Evolutionary conservation across 2,329 filamentous ascomycete species (phyloP).

Genomic region (Monilinia vaccinii-corymbosi): DNA sequence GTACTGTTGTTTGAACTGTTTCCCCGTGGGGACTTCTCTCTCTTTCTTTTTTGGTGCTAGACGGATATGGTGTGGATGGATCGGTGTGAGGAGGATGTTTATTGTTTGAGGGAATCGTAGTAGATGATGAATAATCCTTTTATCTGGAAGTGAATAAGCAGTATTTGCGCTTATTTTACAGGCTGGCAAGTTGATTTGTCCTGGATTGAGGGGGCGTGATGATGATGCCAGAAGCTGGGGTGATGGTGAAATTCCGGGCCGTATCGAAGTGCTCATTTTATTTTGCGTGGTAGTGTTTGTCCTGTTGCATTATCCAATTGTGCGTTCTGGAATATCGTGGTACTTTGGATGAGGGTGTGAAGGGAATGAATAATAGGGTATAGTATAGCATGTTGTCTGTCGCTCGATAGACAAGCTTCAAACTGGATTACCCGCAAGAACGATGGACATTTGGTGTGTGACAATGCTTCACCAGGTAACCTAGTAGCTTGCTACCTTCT

Average conservation of each 20-base stretch:
- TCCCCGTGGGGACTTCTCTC: too few relatives aligned
- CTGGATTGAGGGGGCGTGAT: neutral
- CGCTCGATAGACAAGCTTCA: neutral
- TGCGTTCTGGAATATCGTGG: neutral
- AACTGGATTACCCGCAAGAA: neutral
- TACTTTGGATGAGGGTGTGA: too few relatives aligned
- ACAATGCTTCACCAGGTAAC: neutral
- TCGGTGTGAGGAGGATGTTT: too few relatives aligned
- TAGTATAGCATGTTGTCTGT: neutral
- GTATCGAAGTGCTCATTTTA: neutral
- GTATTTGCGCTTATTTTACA: neutral
- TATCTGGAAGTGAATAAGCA: neutral
- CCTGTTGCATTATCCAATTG: neutral
- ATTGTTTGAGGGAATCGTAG: too few relatives aligned
- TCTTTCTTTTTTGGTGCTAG: too few relatives aligned
- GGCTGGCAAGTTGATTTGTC: neutral
- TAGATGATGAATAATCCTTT: neutral
- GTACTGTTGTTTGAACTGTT: too few relatives aligned
- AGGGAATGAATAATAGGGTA: too few relatives aligned
- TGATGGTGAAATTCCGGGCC: neutral
- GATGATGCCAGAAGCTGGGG: neutral
- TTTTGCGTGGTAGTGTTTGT: neutral
- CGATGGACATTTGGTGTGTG: neutral
- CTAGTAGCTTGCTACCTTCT: neutral
- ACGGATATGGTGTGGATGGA: too few relatives aligned